A percentile compares a stretch with the other conserved stretches of the same genome.
phyloP scores from a whole-genome alignment of 345 rosid species.

The Citrus sinensis region DVS_A1.0 CM039163.1:41532001-41532500 shows the following conservation, averaged over 20 bases:
- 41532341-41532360: constrained; percentile 58
- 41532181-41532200: constrained; percentile 55
- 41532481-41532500: constrained; percentile 50
- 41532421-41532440: constrained; percentile 77
- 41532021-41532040: constrained; percentile 52
- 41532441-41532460: constrained; percentile 58
- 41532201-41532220: constrained; percentile 71
- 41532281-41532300: constrained; percentile 45
- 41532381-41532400: constrained; percentile 44
- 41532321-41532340: constrained; percentile 56
- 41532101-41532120: constrained; percentile 67
- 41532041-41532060: constrained; percentile 47
- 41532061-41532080: constrained; percentile 52
- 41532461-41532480: constrained; percentile 47
- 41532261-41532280: constrained; percentile 55
- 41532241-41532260: constrained; percentile 40
- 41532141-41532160: constrained; percentile 39
- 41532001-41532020: constrained; percentile 53
- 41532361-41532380: constrained; percentile 54
- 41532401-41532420: constrained; percentile 42
- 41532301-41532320: constrained; percentile 60
- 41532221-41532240: constrained; percentile 54
- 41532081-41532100: constrained; percentile 39
- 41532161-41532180: constrained; percentile 41
- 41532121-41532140: constrained; percentile 66